These are phyloP conservation scores for Clavispora fructus DNA, from an alignment of 805 yeast species.

Conservation along the genomic window DNA sequence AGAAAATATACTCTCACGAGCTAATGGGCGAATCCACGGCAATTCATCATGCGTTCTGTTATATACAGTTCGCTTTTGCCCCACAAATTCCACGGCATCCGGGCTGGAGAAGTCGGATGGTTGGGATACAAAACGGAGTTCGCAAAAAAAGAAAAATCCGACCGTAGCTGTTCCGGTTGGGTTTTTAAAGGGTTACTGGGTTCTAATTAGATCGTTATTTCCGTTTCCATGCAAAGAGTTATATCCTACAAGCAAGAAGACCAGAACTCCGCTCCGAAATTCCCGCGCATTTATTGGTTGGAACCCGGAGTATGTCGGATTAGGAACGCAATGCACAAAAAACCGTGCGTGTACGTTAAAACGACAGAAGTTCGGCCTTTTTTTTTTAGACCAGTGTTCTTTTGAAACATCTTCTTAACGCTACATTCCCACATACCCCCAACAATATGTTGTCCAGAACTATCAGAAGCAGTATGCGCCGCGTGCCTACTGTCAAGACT, in stretches of 20 bases:
- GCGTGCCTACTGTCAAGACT: constrained; percentile 18
- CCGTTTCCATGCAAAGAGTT: too few relatives aligned
- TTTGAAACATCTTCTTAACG: not conserved
- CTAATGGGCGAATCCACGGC: not conserved
- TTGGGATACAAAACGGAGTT: not conserved
- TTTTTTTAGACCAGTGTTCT: not conserved
- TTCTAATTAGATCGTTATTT: too few relatives aligned
- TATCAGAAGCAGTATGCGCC: constrained; percentile 24
- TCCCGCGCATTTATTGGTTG: constrained; percentile 16
- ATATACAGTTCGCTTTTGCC: not conserved
- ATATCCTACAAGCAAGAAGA: not conserved
- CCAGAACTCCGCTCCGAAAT: constrained; percentile 1
- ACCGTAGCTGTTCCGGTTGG: too few relatives aligned
- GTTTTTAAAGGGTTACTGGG: too few relatives aligned
- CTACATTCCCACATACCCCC: not conserved
- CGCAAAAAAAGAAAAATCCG: too few relatives aligned
- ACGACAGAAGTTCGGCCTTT: not conserved
- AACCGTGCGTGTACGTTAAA: not conserved
- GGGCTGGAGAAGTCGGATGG: not conserved
- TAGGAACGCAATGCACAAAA: not conserved
- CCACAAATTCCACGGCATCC: not conserved
- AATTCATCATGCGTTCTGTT: not conserved
- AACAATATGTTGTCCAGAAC: constrained; percentile 30
- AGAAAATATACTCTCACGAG: too few relatives aligned
- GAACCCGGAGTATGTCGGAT: constrained; percentile 14